Percentiles rank a stretch among this genome's conserved stretches.
Evolutionary conservation across 331 rosid genomes (phyloP).

Genomic region (Cydonia oblonga): DNA sequence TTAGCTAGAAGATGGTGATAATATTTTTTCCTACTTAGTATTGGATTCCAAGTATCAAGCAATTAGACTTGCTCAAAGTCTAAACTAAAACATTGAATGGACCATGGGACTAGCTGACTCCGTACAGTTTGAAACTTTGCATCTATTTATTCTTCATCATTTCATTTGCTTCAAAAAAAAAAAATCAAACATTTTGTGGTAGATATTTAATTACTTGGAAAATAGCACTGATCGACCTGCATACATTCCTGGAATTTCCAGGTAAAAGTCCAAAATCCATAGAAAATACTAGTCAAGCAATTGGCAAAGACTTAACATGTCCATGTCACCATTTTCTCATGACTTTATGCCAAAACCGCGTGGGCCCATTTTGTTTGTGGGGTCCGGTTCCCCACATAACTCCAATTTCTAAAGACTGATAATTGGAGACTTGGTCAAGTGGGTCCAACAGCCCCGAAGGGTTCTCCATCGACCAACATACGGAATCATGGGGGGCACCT

Average conservation of each 20-base stretch:
- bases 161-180: neutral
- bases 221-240: neutral
- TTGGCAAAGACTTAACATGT: neutral
- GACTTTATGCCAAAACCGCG: conserved; percentile 20
- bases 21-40: neutral
- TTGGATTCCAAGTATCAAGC: neutral
- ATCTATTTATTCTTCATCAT: neutral
- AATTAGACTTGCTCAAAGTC: conserved; percentile 13
- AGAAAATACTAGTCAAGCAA: conserved; percentile 14
- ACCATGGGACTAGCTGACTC: conserved; percentile 13
- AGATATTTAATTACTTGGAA: conserved; percentile 14
- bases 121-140: neutral
- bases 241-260: conserved; percentile 14
- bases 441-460: neutral
- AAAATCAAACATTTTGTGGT: neutral
- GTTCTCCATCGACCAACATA: neutral
- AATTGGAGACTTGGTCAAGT: conserved; percentile 25
- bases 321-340: neutral
- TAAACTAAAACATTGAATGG: neutral
- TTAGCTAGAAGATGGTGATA: neutral
- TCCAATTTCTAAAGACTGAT: neutral
- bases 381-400: neutral
- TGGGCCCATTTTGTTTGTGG: conserved; percentile 9
- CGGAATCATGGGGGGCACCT: neutral
- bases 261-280: conserved; percentile 27